Conservation (phyloP, 495 filamentous ascomycete genomes). For the Parachaetomium inaequale region DNA sequence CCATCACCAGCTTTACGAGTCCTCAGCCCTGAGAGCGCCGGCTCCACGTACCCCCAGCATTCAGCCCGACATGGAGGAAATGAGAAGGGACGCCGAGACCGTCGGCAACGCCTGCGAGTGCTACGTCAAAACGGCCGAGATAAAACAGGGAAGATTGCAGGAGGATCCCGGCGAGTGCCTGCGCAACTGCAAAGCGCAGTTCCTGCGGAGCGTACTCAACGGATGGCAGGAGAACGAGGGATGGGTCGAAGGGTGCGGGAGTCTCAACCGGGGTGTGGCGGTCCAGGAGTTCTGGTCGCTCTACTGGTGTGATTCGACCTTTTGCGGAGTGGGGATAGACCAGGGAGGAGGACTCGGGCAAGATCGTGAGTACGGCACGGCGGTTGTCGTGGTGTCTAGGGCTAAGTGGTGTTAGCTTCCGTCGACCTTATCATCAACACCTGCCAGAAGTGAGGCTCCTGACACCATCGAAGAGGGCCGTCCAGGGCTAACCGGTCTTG, state of each 20-base stretch:
- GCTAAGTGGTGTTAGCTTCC: constrained; percentile 37
- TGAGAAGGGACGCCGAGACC: constrained; percentile 11
- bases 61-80: constrained; percentile 4
- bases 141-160: neutral
- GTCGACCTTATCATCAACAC: constrained; percentile 47
- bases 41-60: neutral
- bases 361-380: constrained; percentile 41
- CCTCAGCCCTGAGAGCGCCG: neutral
- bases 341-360: constrained; percentile 29
- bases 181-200: constrained; percentile 26
- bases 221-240: constrained; percentile 20
- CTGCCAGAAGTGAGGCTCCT: constrained; percentile 42
- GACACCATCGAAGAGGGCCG: neutral
- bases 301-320: constrained; percentile 46
- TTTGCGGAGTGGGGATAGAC: constrained; percentile 41
- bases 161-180: constrained; percentile 22
- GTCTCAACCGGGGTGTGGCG: constrained; percentile 17
- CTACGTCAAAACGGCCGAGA: constrained; percentile 24
- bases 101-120: constrained; percentile 25
- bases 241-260: constrained; percentile 22
- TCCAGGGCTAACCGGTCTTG: constrained; percentile 4
- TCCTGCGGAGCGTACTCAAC: constrained; percentile 17
- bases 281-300: constrained; percentile 35
- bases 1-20: neutral
- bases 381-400: constrained; percentile 1